Percentiles rank a stretch among this genome's conserved stretches.
Evolutionary conservation across 2,329 filamentous ascomycete species (phyloP).

Genomic region (Chalaropsis thielavioides): DNA sequence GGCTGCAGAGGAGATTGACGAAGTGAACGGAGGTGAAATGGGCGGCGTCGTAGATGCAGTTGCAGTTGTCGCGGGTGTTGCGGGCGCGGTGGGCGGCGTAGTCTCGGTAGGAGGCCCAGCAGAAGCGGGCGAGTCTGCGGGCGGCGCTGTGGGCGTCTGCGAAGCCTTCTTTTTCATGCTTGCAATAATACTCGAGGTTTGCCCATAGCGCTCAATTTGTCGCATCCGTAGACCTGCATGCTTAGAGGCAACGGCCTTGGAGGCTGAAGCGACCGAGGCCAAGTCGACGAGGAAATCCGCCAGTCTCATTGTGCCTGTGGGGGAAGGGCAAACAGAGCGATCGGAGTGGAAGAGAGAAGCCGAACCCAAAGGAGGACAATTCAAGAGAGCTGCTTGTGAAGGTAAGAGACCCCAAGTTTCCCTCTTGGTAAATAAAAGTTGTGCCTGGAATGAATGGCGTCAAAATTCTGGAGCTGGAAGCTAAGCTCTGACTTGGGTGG

Average conservation of each 20-base stretch:
- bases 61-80: neutral
- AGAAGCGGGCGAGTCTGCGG: neutral
- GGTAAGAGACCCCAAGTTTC: neutral
- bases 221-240: conserved; percentile 43
- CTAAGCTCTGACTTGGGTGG: neutral
- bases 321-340: neutral
- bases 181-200: conserved; percentile 31
- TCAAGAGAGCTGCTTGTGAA: neutral
- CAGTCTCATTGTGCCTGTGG: conserved; percentile 36
- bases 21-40: neutral
- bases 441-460: neutral
- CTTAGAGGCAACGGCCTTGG: conserved; percentile 50
- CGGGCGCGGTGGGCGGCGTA: neutral
- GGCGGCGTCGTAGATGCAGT: neutral
- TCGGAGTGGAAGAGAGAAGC: neutral
- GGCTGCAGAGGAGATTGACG: neutral
- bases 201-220: conserved; percentile 38
- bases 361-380: neutral
- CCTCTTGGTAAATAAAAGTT: neutral
- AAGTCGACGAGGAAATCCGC: conserved; percentile 54
- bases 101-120: neutral
- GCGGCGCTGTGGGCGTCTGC: neutral
- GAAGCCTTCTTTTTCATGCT: conserved; percentile 24
- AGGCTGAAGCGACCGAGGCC: conserved; percentile 54
- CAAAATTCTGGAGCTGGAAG: conserved; percentile 2